A percentile compares a stretch with the other conserved stretches of the same genome.
These are phyloP conservation scores for Russula ochroleuca DNA, from an alignment of 768 basidiomycete genomes.

Conservation along the genomic window DNA sequence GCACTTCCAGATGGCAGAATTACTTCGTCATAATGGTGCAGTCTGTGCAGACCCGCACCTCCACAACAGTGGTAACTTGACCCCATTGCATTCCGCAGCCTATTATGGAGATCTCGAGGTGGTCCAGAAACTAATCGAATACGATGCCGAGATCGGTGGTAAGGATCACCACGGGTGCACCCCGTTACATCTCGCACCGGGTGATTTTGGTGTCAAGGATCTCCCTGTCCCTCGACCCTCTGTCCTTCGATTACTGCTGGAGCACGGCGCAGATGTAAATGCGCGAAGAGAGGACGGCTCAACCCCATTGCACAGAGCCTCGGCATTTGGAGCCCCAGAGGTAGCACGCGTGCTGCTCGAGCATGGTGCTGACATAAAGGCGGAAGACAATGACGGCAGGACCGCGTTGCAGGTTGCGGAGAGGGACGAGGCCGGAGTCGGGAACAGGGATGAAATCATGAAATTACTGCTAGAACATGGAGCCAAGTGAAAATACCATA, in stretches of 20 bases:
- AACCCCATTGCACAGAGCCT: too few species aligned
- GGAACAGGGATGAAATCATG: not conserved
- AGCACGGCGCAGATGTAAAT: not conserved
- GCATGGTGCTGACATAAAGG: too few species aligned
- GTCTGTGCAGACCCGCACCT: too few species aligned
- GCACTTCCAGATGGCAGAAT: not conserved
- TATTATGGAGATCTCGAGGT: not conserved
- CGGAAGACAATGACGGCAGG: not conserved
- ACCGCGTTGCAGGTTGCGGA: not conserved
- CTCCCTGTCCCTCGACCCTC: too few species aligned
- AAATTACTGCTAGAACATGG: not conserved
- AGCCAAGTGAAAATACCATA: not conserved
- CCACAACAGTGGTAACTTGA: rapidly evolving
- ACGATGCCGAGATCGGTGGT: not conserved
- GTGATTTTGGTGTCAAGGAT: not conserved
- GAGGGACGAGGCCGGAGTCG: not conserved
- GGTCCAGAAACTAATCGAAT: not conserved
- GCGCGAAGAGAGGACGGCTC: too few species aligned
- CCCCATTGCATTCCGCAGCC: not conserved
- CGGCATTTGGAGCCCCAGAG: too few species aligned
- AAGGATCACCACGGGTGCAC: rapidly evolving
- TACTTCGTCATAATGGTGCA: not conserved
- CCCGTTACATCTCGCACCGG: not conserved
- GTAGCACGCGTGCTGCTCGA: too few species aligned
- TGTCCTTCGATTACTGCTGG: not conserved